phyloP scores from a whole-genome alignment of 139 green algal species.

The Picochlorum costavermella region DNA sequence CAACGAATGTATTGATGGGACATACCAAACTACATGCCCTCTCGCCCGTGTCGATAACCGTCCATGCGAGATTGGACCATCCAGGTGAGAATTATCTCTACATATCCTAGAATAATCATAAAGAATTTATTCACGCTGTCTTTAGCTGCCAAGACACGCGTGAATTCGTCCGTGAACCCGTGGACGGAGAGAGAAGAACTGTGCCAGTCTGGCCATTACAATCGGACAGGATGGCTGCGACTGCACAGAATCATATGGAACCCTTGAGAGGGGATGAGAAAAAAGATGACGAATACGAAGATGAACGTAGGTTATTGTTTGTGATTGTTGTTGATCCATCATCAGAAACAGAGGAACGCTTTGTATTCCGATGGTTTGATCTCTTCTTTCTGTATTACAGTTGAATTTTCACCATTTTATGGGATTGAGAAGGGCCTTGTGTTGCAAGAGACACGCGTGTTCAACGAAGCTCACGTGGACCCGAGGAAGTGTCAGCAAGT shows the following conservation, averaged over 20 bases:
- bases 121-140: no score
- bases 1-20: no score
- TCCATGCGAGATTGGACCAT: no score
- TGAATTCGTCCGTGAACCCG: no score
- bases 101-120: no score
- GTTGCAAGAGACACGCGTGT: conserved; percentile 93
- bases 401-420: conserved; percentile 97
- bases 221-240: conserved; percentile 16
- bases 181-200: no score
- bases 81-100: no score
- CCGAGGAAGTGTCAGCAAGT: conserved; percentile 89
- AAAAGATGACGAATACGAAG: conserved; percentile 88
- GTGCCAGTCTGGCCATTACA: no score
- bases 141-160: no score
- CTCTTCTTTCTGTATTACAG: conserved; percentile 39
- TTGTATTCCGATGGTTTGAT: background rate
- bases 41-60: no score
- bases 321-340: background rate
- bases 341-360: background rate
- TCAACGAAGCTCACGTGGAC: conserved; percentile 93
- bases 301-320: conserved; percentile 69
- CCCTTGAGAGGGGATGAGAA: conserved; percentile 56
- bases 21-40: no score
- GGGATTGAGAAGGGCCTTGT: conserved; percentile 98
- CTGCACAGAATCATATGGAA: conserved; percentile 32